Conservation (phyloP, 2,329 filamentous ascomycete genomes). For the Pseudogymnoascus verrucosus region DNA sequence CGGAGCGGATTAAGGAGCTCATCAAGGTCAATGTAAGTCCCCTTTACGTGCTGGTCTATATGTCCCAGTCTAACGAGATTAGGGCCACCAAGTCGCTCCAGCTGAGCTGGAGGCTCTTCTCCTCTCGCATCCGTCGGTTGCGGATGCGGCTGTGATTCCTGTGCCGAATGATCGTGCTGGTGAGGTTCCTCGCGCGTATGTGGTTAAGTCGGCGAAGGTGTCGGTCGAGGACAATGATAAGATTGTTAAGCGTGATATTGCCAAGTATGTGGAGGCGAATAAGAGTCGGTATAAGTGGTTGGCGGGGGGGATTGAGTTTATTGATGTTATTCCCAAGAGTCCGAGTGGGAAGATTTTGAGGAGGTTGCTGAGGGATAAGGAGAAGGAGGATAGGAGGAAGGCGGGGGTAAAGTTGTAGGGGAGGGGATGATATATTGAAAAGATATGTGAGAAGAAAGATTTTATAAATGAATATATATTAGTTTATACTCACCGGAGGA, state of each 20-base stretch:
- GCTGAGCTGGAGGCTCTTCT: conserved; percentile 77
- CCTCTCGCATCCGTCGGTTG: conserved; percentile 65
- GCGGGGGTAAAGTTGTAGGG: conserved; percentile 58
- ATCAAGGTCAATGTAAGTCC: conserved; percentile 65
- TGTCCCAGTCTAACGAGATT: conserved; percentile 15
- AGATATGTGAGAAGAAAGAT: neutral
- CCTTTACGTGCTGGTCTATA: conserved; percentile 19
- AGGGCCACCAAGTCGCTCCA: conserved; percentile 76
- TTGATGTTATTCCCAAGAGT: conserved; percentile 63
- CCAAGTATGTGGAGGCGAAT: conserved; percentile 54
- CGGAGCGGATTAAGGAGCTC: conserved; percentile 72
- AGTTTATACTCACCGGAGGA: no score
- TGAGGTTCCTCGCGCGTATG: conserved; percentile 59
- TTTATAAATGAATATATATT: neutral
- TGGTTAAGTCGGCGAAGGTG: conserved; percentile 45
- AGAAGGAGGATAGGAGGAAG: conserved; percentile 58
- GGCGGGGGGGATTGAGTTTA: conserved; percentile 54
- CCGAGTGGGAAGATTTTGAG: conserved; percentile 67
- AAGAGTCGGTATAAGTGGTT: conserved; percentile 64
- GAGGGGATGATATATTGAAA: neutral
- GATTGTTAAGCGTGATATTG: conserved; percentile 43
- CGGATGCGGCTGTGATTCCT: conserved; percentile 71
- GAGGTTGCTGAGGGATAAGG: conserved; percentile 62
- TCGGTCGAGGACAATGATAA: conserved; percentile 49
- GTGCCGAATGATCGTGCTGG: conserved; percentile 54